phyloP scores from a whole-genome alignment of 371 early-diverging fungal species.

The Syncephalastrum contaminatum region DNA sequence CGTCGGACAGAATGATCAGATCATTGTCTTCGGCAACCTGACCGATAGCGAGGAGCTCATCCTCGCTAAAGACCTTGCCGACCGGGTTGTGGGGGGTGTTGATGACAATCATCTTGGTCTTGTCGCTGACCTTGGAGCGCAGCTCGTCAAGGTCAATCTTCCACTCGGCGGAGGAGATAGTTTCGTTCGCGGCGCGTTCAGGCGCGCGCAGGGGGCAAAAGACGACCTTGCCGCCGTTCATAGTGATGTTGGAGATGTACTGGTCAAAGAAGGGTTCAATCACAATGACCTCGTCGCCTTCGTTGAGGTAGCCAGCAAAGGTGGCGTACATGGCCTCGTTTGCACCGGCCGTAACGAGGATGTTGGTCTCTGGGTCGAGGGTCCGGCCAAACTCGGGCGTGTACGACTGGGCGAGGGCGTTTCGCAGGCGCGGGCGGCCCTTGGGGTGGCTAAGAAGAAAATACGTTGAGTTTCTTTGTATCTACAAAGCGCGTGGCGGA shows the following conservation, averaged over 20 bases:
- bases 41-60: constrained; percentile 82
- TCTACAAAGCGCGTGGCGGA: too few species aligned
- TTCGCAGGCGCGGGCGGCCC: constrained; percentile 79
- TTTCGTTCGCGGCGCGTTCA: constrained; percentile 40
- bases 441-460: constrained; percentile 57
- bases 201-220: constrained; percentile 78
- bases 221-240: constrained; percentile 89
- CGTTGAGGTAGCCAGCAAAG: constrained; percentile 75
- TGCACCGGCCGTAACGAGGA: constrained; percentile 91
- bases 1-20: constrained; percentile 88
- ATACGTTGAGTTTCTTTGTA: background rate
- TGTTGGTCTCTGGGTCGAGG: constrained; percentile 79
- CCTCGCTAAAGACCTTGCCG: constrained; percentile 81
- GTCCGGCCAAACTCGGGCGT: constrained; percentile 60
- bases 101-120: constrained; percentile 87
- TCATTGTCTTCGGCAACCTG: constrained; percentile 79
- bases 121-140: constrained; percentile 70
- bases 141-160: constrained; percentile 83
- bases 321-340: constrained; percentile 88
- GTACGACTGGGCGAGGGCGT: constrained; percentile 81
- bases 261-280: constrained; percentile 96
- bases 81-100: constrained; percentile 98
- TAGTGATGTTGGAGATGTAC: constrained; percentile 84
- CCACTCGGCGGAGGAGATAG: constrained; percentile 76
- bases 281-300: constrained; percentile 86